phyloP scores from a whole-genome alignment of 495 filamentous ascomycete genomes.

The Talaromyces ruber region DNA sequence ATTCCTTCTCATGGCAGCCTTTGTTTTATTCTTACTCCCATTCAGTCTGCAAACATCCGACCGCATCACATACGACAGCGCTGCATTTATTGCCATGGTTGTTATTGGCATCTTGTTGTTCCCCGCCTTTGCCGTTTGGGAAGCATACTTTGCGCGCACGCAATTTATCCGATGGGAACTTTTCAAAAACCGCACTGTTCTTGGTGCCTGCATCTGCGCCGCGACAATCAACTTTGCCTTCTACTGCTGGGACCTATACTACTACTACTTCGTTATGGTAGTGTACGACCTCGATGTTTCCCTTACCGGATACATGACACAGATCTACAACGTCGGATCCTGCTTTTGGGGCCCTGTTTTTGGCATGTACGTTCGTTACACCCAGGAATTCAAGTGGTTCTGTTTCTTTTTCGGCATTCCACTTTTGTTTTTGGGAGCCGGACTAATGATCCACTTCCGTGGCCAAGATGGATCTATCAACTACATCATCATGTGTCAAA shows the following conservation, averaged over 20 bases:
- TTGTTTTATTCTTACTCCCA: constrained; percentile 56
- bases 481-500: constrained; percentile 69
- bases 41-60: constrained; percentile 45
- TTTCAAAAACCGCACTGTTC: constrained; percentile 54
- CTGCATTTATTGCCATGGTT: constrained; percentile 48
- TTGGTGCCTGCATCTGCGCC: constrained; percentile 52
- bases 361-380: constrained; percentile 45
- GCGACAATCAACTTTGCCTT: constrained; percentile 51
- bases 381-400: constrained; percentile 47
- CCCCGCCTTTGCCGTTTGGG: constrained; percentile 50
- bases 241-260: constrained; percentile 61
- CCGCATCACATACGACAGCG: constrained; percentile 35
- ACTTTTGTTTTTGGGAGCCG: constrained; percentile 51
- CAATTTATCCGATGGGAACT: constrained; percentile 55
- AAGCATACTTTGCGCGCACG: constrained; percentile 44
- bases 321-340: constrained; percentile 64
- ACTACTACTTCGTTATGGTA: constrained; percentile 62
- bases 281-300: constrained; percentile 51
- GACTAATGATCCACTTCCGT: constrained; percentile 63
- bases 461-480: constrained; percentile 49
- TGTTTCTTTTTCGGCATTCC: constrained; percentile 56
- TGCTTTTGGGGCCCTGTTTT: constrained; percentile 52
- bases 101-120: constrained; percentile 48
- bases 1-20: constrained; percentile 45
- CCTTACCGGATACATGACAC: constrained; percentile 52